Evolutionary conservation across 495 filamentous ascomycete species (phyloP), one percentile per base, ranked within the genome.

Genomic region (Talaromyces proteolyticus): DNA sequence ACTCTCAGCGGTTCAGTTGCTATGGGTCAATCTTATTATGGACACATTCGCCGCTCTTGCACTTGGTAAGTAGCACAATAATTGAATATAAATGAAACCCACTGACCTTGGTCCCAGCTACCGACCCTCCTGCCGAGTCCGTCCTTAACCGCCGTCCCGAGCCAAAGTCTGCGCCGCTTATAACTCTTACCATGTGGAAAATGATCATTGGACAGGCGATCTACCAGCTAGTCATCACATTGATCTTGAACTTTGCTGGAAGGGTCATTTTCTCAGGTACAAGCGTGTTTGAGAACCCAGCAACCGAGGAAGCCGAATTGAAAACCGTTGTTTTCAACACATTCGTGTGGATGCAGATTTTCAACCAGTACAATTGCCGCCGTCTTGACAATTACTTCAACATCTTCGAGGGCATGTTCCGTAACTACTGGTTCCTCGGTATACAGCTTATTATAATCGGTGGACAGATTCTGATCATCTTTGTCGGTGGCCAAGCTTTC

Each of bases 21-120:
- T 95, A 21, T 95, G 89, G 89, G 86, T 95, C 37, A 94, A 95
- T 62, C 69, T 95, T 39, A 93, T 95, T 61, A 93, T 94, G 89
- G 90, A 95, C 58, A 93, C 89, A n/a, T 89, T 95, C 57, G 90
- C 89, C 3, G 89, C 90, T n/a, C 80, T 95, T 44, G 90, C 89
- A n/a, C 72, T 94, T 24, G 59, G 59, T 62, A 57, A 52, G 59
- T 41, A 48, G 41, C 11, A 8, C n/a, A 25, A 7, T 20, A 45
- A 42, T 14, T 6, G 17, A 7, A 16, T 44, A 51, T 17, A 16
- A 16, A 50, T 38, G 38, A 44, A 8, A 19, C 19, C 34, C 3
- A 54, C 26, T 49, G 18, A 38, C 20, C 19, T 50, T 22, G 12
- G 34, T 23, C 38, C n/a, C 38, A 50, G 89, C 90, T 14, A 94